These are phyloP conservation scores for Strobilomyces dryophilus DNA, from an alignment of 768 basidiomycete species.

Conservation along the genomic window DNA sequence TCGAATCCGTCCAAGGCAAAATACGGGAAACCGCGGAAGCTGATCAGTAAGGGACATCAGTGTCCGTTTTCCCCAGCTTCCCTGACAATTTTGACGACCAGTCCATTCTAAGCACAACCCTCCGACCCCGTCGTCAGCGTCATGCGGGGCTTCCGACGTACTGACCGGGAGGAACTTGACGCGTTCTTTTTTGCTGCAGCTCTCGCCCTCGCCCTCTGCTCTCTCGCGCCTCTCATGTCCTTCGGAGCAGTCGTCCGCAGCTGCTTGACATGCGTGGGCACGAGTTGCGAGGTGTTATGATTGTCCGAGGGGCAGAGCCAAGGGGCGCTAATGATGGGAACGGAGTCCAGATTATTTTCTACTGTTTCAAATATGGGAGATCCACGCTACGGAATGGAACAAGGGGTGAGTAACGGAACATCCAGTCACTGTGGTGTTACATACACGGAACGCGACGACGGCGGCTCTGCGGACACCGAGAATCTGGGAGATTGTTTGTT, in stretches of 20 bases:
- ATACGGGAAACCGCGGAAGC: background rate
- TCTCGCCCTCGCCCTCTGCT: slow-evolving; percentile 47
- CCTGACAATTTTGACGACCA: background rate
- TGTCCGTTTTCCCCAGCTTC: background rate
- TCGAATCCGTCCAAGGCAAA: background rate
- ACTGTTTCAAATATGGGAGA: slow-evolving; percentile 38
- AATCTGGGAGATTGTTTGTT: slow-evolving; percentile 51
- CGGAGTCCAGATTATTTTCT: slow-evolving; percentile 38
- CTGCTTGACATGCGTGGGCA: slow-evolving; percentile 81
- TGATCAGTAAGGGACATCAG: background rate
- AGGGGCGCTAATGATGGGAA: slow-evolving; percentile 57
- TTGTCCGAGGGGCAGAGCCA: slow-evolving; percentile 47
- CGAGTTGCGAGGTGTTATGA: slow-evolving; percentile 29
- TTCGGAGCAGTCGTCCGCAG: slow-evolving; percentile 72
- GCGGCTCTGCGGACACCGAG: slow-evolving; percentile 67
- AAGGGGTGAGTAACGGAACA: slow-evolving; percentile 4
- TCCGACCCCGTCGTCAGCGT: slow-evolving; percentile 14
- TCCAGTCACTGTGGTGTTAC: slow-evolving; percentile 16
- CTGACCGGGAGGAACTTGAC: slow-evolving; percentile 7
- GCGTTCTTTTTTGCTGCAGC: slow-evolving; percentile 39
- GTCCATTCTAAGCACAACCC: background rate
- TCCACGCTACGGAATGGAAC: slow-evolving; percentile 30
- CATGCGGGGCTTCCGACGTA: slow-evolving; percentile 20
- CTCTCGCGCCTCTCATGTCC: slow-evolving; percentile 72
- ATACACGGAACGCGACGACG: slow-evolving; percentile 63